A percentile compares a stretch with the other conserved stretches of the same genome.
These are phyloP conservation scores for Penicillium ochrochloron DNA, from an alignment of 495 filamentous ascomycete species.

Conservation along the genomic window DNA sequence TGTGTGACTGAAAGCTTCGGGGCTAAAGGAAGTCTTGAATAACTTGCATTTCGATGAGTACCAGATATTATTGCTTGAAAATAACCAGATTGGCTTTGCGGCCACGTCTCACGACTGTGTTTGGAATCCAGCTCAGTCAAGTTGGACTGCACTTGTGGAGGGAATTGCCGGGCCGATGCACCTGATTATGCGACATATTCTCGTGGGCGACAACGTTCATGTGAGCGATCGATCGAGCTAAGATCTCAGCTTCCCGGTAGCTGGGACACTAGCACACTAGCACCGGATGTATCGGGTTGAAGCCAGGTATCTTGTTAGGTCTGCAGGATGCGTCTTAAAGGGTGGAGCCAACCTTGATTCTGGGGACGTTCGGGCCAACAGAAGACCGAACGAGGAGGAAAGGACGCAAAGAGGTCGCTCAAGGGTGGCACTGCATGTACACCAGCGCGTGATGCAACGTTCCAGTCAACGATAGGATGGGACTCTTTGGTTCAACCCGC, in stretches of 20 bases:
- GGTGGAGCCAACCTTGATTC: background rate
- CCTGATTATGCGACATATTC: background rate
- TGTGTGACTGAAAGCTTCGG: conserved; percentile 43
- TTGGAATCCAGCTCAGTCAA: conserved; percentile 1
- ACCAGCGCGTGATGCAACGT: background rate
- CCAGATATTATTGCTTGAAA: conserved; percentile 14
- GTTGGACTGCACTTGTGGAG: background rate
- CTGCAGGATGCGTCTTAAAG: background rate
- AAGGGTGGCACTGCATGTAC: background rate
- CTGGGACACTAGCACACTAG: background rate
- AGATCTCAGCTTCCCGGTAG: background rate
- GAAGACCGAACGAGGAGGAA: background rate
- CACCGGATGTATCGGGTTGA: background rate
- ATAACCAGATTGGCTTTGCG: conserved; percentile 1
- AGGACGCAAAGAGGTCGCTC: background rate
- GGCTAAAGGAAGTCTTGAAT: conserved; percentile 24
- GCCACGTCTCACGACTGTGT: background rate
- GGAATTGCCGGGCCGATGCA: background rate
- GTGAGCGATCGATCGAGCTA: background rate
- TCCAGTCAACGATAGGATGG: background rate
- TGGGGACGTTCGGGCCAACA: background rate
- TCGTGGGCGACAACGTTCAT: background rate
- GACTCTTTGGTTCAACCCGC: background rate
- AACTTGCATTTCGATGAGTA: conserved; percentile 10
- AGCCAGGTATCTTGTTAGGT: background rate